Conservation (phyloP, 495 filamentous ascomycete species). For the Talaromyces liani region DNA sequence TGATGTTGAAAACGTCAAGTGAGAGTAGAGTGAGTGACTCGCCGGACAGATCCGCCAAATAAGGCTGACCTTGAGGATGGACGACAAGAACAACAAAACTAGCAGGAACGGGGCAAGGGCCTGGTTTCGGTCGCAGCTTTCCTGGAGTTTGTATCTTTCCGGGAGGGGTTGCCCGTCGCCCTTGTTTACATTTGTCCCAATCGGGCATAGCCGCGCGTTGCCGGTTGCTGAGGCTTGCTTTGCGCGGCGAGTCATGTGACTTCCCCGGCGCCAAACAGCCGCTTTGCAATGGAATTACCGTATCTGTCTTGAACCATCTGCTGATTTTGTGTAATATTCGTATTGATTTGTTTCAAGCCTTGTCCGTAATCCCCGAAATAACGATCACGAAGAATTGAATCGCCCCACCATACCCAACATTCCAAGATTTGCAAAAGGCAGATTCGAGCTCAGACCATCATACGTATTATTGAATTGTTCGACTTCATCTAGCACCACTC, state of each 20-base stretch:
- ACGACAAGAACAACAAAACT: not conserved
- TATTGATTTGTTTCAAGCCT: not conserved
- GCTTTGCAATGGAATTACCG: not conserved
- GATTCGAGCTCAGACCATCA: not conserved
- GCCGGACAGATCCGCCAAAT: not conserved
- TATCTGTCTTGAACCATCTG: not conserved
- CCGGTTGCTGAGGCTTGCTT: slow-evolving; percentile 5
- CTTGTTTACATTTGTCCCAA: slow-evolving; percentile 11
- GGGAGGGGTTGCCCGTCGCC: slow-evolving; percentile 6
- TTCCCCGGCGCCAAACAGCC: not conserved
- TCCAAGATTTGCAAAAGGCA: not conserved
- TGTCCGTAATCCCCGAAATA: not conserved
- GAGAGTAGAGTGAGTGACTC: not conserved
- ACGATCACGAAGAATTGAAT: not conserved
- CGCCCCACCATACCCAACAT: not conserved
- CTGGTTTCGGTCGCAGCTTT: slow-evolving; percentile 1
- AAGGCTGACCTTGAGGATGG: not conserved
- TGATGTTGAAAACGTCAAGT: not conserved
- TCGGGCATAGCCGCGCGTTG: slow-evolving; percentile 6
- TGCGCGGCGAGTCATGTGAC: not conserved
- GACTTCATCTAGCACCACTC: not conserved
- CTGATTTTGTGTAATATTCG: not conserved
- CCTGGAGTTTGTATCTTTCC: not conserved
- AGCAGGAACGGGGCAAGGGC: not conserved
- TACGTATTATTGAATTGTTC: not conserved